phyloP scores from a whole-genome alignment of 495 filamentous ascomycete genomes.

The Podospora pseudocomata region DNA sequence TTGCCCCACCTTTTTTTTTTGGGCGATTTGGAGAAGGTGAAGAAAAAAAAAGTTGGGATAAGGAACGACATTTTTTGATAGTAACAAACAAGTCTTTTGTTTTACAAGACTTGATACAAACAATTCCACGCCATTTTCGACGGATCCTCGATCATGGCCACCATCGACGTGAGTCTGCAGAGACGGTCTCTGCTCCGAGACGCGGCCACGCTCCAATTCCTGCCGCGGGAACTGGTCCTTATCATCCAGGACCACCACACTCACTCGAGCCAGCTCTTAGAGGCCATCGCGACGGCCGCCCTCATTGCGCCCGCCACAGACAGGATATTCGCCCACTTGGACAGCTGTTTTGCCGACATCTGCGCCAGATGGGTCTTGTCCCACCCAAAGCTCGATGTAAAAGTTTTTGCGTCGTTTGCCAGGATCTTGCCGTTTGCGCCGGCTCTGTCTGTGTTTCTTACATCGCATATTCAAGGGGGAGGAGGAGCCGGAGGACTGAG shows the following conservation, averaged over 20 bases:
- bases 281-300: slow-evolving; percentile 63
- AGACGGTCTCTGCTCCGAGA: slow-evolving; percentile 39
- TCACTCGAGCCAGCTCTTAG: slow-evolving; percentile 61
- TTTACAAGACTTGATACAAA: slow-evolving; percentile 17
- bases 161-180: slow-evolving; percentile 42
- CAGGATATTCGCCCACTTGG: slow-evolving; percentile 64
- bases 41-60: slow-evolving; percentile 34
- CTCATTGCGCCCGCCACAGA: slow-evolving; percentile 63
- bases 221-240: slow-evolving; percentile 62
- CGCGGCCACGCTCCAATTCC: slow-evolving; percentile 43
- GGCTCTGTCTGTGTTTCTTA: slow-evolving; percentile 57
- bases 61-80: slow-evolving; percentile 2
- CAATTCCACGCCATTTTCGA: slow-evolving; percentile 18
- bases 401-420: slow-evolving; percentile 68
- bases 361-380: slow-evolving; percentile 68
- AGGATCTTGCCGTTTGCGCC: slow-evolving; percentile 76
- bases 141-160: slow-evolving; percentile 36
- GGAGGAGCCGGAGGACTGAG: not conserved
- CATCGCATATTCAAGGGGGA: slow-evolving; percentile 26
- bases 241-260: slow-evolving; percentile 59
- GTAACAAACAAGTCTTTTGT: slow-evolving; percentile 6
- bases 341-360: slow-evolving; percentile 70
- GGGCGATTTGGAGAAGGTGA: slow-evolving; percentile 19
- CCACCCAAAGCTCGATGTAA: slow-evolving; percentile 40
- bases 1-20: slow-evolving; percentile 23